Base-by-base conservation (phyloP, 805 yeast species). In the Yamadazyma insecticola region DNA sequence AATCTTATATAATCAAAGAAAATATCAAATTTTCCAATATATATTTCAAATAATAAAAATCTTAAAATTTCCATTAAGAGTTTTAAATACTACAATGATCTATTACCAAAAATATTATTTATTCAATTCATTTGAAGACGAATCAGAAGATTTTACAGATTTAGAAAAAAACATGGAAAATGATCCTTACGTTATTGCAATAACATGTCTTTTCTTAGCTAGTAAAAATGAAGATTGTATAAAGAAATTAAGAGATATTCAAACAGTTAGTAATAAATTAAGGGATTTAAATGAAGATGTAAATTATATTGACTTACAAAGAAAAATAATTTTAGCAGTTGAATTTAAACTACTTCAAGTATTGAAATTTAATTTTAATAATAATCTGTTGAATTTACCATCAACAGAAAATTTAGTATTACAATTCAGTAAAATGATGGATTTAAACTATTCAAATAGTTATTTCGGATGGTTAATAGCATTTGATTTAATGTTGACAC, bases 151-250 rank as follows among this genome's bases (percentile, higher is more conserved):
- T 30, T 43, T 48, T 16, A 50, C 44, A 17, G 58, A 55, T 28
- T 43, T 55, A 18, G 67, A 60, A 30, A 57, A 49, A 24, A 57
- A 55, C 26, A 44, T 55, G 29, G 67, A 60, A 30, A 53, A 50
- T 23, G 64, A 70, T 32, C 75, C 78, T 26, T 67, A 67, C 41
- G 78, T 80, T 26, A 72, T 84, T n/a, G 84, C 85, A 0, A 55
- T 80, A 6, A 71, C 90, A 7, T 72, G 87, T 32, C 51, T 88
- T 6, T 72, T 83, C 35, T 60, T 85, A 11, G 82, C 95, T 2
- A 63, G 80, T 25, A 86, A 88, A 53, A 76, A 78, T 41, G 94
- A 85, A 48, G 96, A 88, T 48, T 84, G 88, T 24, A 79, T 87
- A 24, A 87, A 86, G 51, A 82, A 82, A 44, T 53, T 81, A 11